phyloP scores from a whole-genome alignment of 1,284 basidiomycete species.

The Ganoderma meredithae region DNA sequence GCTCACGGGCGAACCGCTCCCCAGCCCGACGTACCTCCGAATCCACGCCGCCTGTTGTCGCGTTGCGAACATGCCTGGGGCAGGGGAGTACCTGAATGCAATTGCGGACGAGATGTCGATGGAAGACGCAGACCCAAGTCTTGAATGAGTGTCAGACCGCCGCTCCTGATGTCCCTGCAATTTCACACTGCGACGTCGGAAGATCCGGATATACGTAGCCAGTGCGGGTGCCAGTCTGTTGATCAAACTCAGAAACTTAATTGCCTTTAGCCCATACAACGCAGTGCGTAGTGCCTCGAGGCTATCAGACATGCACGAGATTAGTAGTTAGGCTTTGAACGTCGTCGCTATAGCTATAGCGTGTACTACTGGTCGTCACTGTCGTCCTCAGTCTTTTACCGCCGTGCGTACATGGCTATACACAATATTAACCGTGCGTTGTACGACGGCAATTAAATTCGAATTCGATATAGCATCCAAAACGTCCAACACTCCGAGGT shows the following conservation, averaged over 20 bases:
- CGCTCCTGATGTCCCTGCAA: neutral
- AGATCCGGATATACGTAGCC: neutral
- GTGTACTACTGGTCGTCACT: no score
- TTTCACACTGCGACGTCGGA: neutral
- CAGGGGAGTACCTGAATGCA: slow-evolving; percentile 42
- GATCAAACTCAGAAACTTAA: no score
- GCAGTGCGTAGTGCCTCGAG: no score
- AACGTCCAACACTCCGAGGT: neutral
- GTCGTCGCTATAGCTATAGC: no score
- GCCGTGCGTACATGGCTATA: no score
- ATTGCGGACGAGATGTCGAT: slow-evolving; percentile 12
- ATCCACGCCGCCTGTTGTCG: slow-evolving; percentile 47
- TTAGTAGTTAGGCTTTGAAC: no score
- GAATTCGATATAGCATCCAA: neutral
- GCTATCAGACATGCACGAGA: no score
- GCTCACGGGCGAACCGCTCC: slow-evolving; percentile 6
- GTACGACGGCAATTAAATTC: neutral
- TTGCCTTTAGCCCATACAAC: no score
- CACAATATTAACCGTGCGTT: no score
- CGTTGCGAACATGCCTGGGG: slow-evolving; percentile 48
- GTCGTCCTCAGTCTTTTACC: no score
- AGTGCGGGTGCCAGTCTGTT: neutral
- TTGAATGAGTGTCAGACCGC: neutral
- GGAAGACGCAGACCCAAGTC: neutral
- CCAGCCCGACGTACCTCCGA: slow-evolving; percentile 31